These are phyloP conservation scores for Ophiocordyceps robertsii DNA, from an alignment of 2,329 filamentous ascomycete species.

Conservation along the genomic window DNA sequence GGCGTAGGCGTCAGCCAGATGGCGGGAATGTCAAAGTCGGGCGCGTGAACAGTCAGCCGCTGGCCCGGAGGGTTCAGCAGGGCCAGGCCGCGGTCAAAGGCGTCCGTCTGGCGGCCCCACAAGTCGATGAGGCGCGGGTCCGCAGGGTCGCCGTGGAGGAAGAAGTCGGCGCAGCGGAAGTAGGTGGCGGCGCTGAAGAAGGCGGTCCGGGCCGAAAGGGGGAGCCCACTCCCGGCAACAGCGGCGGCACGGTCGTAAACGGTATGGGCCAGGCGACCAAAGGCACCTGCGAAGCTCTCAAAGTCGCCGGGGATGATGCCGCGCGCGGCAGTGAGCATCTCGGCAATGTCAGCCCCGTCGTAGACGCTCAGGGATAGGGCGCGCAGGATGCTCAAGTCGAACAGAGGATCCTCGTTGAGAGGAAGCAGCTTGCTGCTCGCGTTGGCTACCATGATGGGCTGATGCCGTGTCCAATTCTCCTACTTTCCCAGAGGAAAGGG, in stretches of 20 bases:
- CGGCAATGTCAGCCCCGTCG: not conserved
- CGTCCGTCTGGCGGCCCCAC: slow-evolving; percentile 19
- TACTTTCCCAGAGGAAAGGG: too few relatives aligned
- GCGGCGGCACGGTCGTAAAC: slow-evolving; percentile 6
- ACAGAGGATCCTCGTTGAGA: not conserved
- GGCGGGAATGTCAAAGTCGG: slow-evolving; percentile 17
- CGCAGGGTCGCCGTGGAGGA: slow-evolving; percentile 22
- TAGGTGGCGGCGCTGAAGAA: slow-evolving; percentile 27
- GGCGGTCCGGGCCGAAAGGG: slow-evolving; percentile 11
- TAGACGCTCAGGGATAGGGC: not conserved
- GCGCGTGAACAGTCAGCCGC: slow-evolving; percentile 15
- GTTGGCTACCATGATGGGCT: not conserved
- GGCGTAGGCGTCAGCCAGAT: slow-evolving; percentile 13
- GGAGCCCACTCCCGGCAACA: slow-evolving; percentile 5
- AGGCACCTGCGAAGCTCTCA: slow-evolving; percentile 11
- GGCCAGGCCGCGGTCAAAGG: slow-evolving; percentile 23
- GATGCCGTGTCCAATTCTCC: too few relatives aligned
- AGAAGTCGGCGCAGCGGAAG: slow-evolving; percentile 28
- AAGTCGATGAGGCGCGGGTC: slow-evolving; percentile 23
- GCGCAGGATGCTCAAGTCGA: not conserved
- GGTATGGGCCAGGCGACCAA: slow-evolving; percentile 8
- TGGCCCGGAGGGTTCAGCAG: slow-evolving; percentile 18
- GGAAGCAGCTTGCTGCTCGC: not conserved
- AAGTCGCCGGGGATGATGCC: slow-evolving; percentile 10
- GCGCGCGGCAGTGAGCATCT: slow-evolving; percentile 15